These are phyloP conservation scores for Phytophthora sojae DNA, from an alignment of 352 stramenopile species.

Conservation along the genomic window DNA sequence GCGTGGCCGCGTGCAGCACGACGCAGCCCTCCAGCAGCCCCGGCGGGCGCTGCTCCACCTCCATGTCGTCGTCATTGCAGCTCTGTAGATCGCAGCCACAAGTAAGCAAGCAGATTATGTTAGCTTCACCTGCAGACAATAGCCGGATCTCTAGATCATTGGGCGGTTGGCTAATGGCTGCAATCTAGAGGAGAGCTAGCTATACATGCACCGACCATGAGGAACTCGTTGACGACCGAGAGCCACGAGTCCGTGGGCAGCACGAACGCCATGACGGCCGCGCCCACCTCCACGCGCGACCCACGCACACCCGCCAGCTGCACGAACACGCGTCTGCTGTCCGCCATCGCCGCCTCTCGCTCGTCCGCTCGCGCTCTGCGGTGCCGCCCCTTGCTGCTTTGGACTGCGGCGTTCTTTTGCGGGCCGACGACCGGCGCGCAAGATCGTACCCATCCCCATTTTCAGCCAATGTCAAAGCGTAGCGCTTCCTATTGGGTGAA, in stretches of 20 bases:
- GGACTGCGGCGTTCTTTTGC: constrained; percentile 14
- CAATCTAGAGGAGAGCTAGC: constrained; percentile 1
- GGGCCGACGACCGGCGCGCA: not conserved
- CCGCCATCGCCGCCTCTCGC: constrained; percentile 42
- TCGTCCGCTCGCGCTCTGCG: constrained; percentile 27
- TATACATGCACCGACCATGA: constrained; percentile 61
- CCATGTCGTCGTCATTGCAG: constrained; percentile 81
- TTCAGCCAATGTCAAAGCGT: constrained; percentile 8
- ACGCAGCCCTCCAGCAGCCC: constrained; percentile 66
- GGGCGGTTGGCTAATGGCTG: not conserved
- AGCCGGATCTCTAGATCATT: no score
- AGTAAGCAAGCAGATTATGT: not conserved
- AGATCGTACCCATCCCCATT: constrained; percentile 16
- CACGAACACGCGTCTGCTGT: constrained; percentile 75
- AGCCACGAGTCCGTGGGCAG: constrained; percentile 67
- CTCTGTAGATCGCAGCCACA: constrained; percentile 40
- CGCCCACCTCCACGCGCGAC: constrained; percentile 23
- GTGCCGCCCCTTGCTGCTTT: constrained; percentile 17
- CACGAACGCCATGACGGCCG: constrained; percentile 72
- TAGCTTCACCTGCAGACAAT: constrained; percentile 9
- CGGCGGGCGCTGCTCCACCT: constrained; percentile 59
- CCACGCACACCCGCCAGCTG: constrained; percentile 54
- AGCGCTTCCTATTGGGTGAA: no score
- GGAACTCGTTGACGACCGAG: constrained; percentile 77
- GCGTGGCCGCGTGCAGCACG: constrained; percentile 62